Percentiles rank a stretch among this genome's conserved stretches.
These are phyloP conservation scores for Cyclocybe cylindracea DNA, from an alignment of 768 basidiomycete species.

Conservation along the genomic window DNA sequence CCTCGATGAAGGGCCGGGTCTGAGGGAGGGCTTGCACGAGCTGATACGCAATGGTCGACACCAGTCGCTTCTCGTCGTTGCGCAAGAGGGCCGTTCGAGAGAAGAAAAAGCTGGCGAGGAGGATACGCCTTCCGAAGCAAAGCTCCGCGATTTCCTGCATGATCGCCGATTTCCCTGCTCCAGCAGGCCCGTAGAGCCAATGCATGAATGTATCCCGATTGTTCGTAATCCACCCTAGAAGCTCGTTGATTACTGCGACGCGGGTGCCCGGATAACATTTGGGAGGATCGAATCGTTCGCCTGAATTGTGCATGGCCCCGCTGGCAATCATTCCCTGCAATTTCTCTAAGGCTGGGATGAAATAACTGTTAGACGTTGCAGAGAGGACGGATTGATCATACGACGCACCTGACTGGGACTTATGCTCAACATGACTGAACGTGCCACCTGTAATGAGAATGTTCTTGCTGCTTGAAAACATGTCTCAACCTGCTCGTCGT, in stretches of 20 bases:
- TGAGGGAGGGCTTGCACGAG: neutral
- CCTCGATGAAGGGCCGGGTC: constrained; percentile 2
- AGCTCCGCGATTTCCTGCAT: neutral
- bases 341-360: too few species aligned
- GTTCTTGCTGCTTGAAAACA: too few species aligned
- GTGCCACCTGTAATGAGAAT: too few species aligned
- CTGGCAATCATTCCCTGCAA: neutral
- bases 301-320: constrained; percentile 12
- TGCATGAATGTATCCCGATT: neutral
- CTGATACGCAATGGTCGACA: constrained; percentile 6
- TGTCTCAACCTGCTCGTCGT: too few species aligned
- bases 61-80: neutral
- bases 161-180: constrained; percentile 6
- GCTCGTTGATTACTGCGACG: neutral
- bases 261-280: constrained; percentile 14
- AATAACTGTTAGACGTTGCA: too few species aligned
- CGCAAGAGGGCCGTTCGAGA: neutral
- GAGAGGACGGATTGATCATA: too few species aligned
- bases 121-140: neutral
- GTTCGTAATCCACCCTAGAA: neutral
- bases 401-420: too few species aligned
- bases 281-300: constrained; percentile 11
- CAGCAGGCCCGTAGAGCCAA: constrained; percentile 8
- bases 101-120: constrained; percentile 9
- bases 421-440: too few species aligned